Evolutionary conservation across 2,329 filamentous ascomycete species (phyloP).

Genomic region (Tolypocladium inflatum): DNA sequence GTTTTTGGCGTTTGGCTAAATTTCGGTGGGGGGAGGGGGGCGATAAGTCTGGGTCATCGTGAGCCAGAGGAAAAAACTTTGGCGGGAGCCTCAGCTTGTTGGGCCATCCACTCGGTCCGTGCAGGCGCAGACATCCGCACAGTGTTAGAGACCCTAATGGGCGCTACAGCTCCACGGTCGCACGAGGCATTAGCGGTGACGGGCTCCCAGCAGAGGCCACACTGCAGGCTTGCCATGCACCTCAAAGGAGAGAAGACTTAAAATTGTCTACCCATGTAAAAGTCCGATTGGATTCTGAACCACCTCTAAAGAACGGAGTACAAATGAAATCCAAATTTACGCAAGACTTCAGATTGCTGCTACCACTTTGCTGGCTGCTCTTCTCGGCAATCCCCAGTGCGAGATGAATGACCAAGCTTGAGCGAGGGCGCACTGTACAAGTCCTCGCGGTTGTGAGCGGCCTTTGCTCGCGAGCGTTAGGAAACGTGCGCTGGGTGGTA

Average conservation of each 20-base stretch:
- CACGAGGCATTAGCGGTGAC: not conserved
- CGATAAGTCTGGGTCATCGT: not conserved
- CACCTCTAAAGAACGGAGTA: not conserved
- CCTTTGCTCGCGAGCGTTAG: not conserved
- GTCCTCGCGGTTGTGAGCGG: not conserved
- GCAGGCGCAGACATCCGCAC: slow-evolving; percentile 9
- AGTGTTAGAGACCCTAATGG: not conserved
- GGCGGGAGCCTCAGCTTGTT: slow-evolving; percentile 17
- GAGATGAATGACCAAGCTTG: not conserved
- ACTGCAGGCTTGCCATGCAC: not conserved
- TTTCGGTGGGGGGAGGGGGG: slow-evolving; percentile 26
- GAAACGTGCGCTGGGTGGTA: not conserved
- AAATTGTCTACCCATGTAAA: not conserved
- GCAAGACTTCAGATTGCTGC: not conserved
- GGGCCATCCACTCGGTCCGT: not conserved
- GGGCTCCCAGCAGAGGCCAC: not conserved
- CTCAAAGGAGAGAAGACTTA: not conserved
- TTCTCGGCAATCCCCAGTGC: not conserved
- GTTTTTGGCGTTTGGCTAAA: slow-evolving; percentile 26
- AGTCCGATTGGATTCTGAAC: not conserved
- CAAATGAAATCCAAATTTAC: not conserved
- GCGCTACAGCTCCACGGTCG: not conserved
- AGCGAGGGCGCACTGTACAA: not conserved
- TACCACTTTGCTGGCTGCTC: not conserved
- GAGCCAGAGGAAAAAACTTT: slow-evolving; percentile 16